phyloP scores from a whole-genome alignment of 2,329 filamentous ascomycete species.

The Pseudogymnoascus sp. region DNA sequence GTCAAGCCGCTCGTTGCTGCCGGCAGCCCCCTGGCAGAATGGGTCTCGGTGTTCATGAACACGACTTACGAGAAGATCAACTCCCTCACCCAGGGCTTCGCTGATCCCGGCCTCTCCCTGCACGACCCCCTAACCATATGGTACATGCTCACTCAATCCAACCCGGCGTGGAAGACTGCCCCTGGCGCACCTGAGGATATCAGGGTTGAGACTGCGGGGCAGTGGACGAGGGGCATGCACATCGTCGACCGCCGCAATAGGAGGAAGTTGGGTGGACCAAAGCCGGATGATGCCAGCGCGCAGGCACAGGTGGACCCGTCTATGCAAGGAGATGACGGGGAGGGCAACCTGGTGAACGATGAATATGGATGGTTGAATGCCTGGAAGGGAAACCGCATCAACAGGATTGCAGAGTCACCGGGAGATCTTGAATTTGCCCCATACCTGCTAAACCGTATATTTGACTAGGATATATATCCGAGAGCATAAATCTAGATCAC shows the following conservation, averaged over 20 bases:
- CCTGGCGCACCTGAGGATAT: slow-evolving; percentile 64
- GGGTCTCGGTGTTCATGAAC: slow-evolving; percentile 64
- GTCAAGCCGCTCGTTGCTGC: slow-evolving; percentile 46
- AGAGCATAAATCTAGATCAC: background rate
- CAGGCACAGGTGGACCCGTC: slow-evolving; percentile 24
- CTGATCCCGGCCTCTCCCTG: slow-evolving; percentile 53
- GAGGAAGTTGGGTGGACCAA: slow-evolving; percentile 40
- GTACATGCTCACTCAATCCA: slow-evolving; percentile 59
- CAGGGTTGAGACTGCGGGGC: slow-evolving; percentile 77
- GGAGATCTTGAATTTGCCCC: slow-evolving; percentile 58
- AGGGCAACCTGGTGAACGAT: slow-evolving; percentile 57
- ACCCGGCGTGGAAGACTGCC: slow-evolving; percentile 49
- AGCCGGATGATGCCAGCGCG: slow-evolving; percentile 26
- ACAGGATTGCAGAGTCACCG: slow-evolving; percentile 61
- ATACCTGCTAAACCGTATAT: slow-evolving; percentile 56
- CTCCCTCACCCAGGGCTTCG: slow-evolving; percentile 48
- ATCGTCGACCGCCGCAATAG: slow-evolving; percentile 65
- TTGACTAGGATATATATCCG: slow-evolving; percentile 32
- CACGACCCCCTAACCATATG: slow-evolving; percentile 74
- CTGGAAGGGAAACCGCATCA: slow-evolving; percentile 69
- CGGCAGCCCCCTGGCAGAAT: slow-evolving; percentile 65
- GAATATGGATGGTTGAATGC: slow-evolving; percentile 66
- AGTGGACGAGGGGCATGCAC: slow-evolving; percentile 93
- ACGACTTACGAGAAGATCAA: slow-evolving; percentile 63
- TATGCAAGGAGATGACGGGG: slow-evolving; percentile 32